Evolutionary conservation across 495 filamentous ascomycete genomes (phyloP).

Genomic region (Xylaria castorea): DNA sequence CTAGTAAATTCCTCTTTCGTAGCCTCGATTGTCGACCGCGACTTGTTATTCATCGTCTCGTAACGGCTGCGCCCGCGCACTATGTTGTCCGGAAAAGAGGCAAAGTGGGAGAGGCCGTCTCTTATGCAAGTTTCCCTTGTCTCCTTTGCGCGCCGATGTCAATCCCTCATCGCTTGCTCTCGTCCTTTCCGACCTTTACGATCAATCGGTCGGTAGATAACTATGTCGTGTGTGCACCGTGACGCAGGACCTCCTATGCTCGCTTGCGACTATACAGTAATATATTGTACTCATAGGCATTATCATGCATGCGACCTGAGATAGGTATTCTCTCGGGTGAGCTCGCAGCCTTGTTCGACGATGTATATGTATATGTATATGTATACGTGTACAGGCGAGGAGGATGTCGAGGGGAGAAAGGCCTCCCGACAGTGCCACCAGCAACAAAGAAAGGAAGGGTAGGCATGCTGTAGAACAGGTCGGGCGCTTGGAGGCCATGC

Average conservation of each 20-base stretch:
- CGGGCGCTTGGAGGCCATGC: neutral
- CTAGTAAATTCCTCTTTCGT: neutral
- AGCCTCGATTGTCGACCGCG: neutral
- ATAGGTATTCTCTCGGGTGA: neutral
- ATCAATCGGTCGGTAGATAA: neutral
- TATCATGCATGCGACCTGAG: neutral
- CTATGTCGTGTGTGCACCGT: constrained; percentile 16
- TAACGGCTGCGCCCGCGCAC: neutral
- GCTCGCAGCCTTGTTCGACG: neutral
- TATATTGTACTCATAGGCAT: constrained; percentile 7
- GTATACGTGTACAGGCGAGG: neutral
- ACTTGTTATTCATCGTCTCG: neutral
- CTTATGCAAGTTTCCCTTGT: constrained; percentile 6
- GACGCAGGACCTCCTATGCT: constrained; percentile 12
- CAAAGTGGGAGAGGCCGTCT: neutral
- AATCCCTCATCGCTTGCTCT: constrained; percentile 16
- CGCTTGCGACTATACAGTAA: neutral
- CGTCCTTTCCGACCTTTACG: neutral
- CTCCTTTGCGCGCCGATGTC: neutral
- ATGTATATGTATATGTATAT: neutral
- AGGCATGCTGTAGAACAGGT: constrained; percentile 1
- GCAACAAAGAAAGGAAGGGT: constrained; percentile 2
- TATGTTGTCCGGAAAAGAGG: neutral
- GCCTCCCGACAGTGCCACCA: constrained; percentile 1
- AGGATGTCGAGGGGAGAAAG: constrained; percentile 16